A percentile compares a stretch with the other conserved stretches of the same genome.
Conservation (phyloP, 257 asterid genomes). For the Jaltomata sinuosa region DNA sequence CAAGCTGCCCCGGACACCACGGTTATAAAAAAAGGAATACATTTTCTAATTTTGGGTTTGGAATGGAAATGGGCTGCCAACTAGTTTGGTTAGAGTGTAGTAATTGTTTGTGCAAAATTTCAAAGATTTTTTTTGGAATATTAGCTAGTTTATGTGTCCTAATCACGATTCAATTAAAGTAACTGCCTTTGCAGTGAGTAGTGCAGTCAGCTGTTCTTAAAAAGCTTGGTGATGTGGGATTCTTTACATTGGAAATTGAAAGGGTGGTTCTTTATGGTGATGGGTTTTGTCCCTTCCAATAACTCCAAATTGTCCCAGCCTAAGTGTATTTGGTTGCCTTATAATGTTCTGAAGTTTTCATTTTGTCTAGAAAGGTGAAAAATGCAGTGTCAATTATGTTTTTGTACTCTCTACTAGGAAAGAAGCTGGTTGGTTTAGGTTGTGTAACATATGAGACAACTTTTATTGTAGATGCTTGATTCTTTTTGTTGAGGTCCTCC, state of each 20-base stretch:
- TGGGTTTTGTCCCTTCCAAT: not conserved
- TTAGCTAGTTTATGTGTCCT: not conserved
- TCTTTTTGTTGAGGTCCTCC: not conserved
- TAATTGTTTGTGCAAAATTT: not conserved
- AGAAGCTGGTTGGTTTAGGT: not conserved
- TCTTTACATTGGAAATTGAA: not conserved
- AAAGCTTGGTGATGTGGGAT: not conserved
- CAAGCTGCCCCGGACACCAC: not conserved
- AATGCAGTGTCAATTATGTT: not conserved
- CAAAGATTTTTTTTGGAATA: not conserved
- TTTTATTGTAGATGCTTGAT: not conserved
- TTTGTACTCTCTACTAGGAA: not conserved
- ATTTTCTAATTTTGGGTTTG: not conserved
- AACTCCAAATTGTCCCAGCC: not conserved
- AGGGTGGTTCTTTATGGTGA: not conserved
- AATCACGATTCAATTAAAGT: not conserved
- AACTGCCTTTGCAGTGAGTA: not conserved
- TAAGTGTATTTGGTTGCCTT: not conserved
- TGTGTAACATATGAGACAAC: not conserved
- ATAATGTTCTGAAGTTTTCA: not conserved
- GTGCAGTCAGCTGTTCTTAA: not conserved
- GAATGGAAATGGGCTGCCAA: constrained; percentile 15
- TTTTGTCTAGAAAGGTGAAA: not conserved
- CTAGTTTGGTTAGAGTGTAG: constrained; percentile 26
- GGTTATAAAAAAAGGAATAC: not conserved